A percentile compares a stretch with the other conserved stretches of the same genome.
phyloP scores from a whole-genome alignment of 768 basidiomycete genomes.

The Tylopilus subfusipes region DNA sequence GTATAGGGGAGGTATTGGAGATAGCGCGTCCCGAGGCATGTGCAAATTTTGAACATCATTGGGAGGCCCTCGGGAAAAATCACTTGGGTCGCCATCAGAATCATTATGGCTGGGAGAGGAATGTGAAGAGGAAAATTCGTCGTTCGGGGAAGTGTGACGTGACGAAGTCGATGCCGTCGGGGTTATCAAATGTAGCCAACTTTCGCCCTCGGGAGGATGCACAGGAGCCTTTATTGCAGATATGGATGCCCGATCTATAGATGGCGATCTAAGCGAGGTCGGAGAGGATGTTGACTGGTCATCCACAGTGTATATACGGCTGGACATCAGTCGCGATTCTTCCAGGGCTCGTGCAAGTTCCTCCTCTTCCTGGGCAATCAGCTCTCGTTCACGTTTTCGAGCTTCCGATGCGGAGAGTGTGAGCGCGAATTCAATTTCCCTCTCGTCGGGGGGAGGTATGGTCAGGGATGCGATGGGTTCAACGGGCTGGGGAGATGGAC shows the following conservation, averaged over 20 bases:
- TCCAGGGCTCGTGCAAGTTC: slow-evolving; percentile 63
- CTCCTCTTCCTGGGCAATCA: slow-evolving; percentile 50
- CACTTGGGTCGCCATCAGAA: slow-evolving; percentile 1
- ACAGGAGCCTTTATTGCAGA: slow-evolving; percentile 13
- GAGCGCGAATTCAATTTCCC: slow-evolving; percentile 46
- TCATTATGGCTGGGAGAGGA: slow-evolving; percentile 20
- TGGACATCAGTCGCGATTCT: slow-evolving; percentile 40
- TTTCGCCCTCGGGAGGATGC: slow-evolving; percentile 27
- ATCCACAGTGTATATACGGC: slow-evolving; percentile 8
- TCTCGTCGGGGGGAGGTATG: slow-evolving; percentile 36
- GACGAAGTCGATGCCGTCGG: slow-evolving; percentile 25
- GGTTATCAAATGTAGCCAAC: slow-evolving; percentile 31
- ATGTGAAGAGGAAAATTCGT: slow-evolving; percentile 29
- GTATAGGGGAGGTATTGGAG: slow-evolving; percentile 24
- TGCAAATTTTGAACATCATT: slow-evolving; percentile 6
- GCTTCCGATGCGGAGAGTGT: slow-evolving; percentile 45
- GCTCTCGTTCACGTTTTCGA: slow-evolving; percentile 20
- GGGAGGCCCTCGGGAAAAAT: neutral
- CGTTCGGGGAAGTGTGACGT: slow-evolving; percentile 5
- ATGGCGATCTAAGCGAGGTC: slow-evolving; percentile 5
- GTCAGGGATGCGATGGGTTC: slow-evolving; percentile 4
- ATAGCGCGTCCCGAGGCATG: neutral
- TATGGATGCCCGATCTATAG: slow-evolving; percentile 15
- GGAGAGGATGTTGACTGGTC: slow-evolving; percentile 4
- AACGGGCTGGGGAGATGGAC: slow-evolving; percentile 5